Evolutionary conservation across 495 filamentous ascomycete species (phyloP).

Genomic region (Patellaria atrata): DNA sequence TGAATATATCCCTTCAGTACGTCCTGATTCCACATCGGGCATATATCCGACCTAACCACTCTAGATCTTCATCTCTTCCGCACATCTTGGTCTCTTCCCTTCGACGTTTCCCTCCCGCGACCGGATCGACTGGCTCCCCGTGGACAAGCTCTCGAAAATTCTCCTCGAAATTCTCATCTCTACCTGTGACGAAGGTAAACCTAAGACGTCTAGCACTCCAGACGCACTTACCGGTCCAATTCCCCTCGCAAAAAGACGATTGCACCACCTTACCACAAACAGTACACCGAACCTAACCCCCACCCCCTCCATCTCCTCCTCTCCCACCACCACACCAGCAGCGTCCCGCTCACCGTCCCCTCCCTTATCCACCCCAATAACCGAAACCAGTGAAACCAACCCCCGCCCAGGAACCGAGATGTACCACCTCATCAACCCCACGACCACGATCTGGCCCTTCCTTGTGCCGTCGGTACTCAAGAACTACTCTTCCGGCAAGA

Average conservation of each 20-base stretch:
- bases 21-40: background rate
- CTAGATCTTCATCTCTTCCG: constrained; percentile 2
- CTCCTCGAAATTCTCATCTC: constrained; percentile 1
- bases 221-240: constrained; percentile 1
- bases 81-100: background rate
- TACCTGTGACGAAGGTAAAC: background rate
- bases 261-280: background rate
- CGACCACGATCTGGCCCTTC: constrained; percentile 1
- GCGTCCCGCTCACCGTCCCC: background rate
- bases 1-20: constrained; percentile 6
- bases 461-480: background rate
- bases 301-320: background rate
- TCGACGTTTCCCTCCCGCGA: background rate
- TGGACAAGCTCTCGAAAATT: constrained; percentile 2
- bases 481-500: background rate
- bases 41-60: background rate
- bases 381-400: too few relatives aligned
- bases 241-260: too few relatives aligned
- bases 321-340: constrained; percentile 1
- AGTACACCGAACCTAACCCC: background rate
- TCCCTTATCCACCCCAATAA: background rate
- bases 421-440: background rate
- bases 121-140: constrained; percentile 11
- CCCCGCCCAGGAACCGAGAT: too few relatives aligned
- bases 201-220: background rate